Conservation (phyloP, 305 asterid species). For the Rubia peregrina region DNA sequence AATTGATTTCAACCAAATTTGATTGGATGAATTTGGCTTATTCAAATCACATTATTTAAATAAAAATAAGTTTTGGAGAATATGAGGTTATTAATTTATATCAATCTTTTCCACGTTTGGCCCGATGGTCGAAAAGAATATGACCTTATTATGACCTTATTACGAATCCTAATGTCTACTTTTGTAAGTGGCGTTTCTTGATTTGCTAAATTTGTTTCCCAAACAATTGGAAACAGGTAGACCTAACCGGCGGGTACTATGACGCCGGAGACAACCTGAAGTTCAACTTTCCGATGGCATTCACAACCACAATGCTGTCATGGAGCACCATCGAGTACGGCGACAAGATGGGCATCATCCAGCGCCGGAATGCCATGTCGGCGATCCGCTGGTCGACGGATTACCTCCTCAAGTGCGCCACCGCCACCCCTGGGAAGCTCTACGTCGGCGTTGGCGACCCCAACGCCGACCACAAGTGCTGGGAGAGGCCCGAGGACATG, state of each 20-base stretch:
- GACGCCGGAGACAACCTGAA: constrained; percentile 96
- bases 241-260: constrained; percentile 85
- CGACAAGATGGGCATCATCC: constrained; percentile 42
- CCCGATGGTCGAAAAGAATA: no score
- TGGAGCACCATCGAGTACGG: constrained; percentile 73
- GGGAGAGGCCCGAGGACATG: constrained; percentile 97
- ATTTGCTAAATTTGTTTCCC: no score
- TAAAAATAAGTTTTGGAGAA: no score
- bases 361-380: constrained; percentile 28
- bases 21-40: no score
- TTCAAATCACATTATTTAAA: no score
- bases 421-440: constrained; percentile 57
- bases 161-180: no score
- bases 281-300: constrained; percentile 89
- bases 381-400: constrained; percentile 88
- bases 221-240: constrained; percentile 40
- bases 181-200: no score
- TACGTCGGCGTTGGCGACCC: constrained; percentile 93
- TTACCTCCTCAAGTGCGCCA: constrained; percentile 76
- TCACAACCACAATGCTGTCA: constrained; percentile 72
- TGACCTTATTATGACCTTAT: no score
- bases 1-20: no score
- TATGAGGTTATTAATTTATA: no score
- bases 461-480: constrained; percentile 68
- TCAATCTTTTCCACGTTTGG: no score